phyloP scores from a whole-genome alignment of 345 rosid species.

The Acer negundo region DNA sequence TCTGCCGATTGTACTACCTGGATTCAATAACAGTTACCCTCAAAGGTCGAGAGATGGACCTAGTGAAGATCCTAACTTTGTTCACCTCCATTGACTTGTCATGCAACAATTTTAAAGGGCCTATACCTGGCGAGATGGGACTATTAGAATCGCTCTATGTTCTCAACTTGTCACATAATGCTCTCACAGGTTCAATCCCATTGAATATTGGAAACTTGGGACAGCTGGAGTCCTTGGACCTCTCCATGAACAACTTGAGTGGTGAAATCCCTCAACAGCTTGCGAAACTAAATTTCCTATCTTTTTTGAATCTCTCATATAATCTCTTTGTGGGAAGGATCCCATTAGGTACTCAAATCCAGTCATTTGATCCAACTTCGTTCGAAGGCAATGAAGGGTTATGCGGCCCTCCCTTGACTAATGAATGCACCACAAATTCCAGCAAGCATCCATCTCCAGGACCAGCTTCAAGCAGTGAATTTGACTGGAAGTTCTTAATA shows the following conservation, averaged over 20 bases:
- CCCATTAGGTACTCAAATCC: slow-evolving; percentile 25
- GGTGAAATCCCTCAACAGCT: slow-evolving; percentile 34
- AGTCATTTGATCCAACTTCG: slow-evolving; percentile 22
- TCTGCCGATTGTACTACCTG: slow-evolving; percentile 25
- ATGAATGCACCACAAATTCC: not conserved
- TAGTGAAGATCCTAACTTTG: slow-evolving; percentile 41
- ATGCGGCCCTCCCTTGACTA: slow-evolving; percentile 28
- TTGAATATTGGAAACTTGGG: slow-evolving; percentile 20
- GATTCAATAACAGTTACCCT: slow-evolving; percentile 41
- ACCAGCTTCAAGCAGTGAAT: not conserved
- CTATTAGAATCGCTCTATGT: not conserved
- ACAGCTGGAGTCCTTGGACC: slow-evolving; percentile 38
- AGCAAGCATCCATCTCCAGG: not conserved
- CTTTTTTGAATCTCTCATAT: slow-evolving; percentile 35
- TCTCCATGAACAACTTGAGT: slow-evolving; percentile 20
- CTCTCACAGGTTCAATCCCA: slow-evolving; percentile 26
- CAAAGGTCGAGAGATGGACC: slow-evolving; percentile 45
- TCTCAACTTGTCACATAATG: slow-evolving; percentile 40
- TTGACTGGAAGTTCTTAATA: slow-evolving; percentile 45
- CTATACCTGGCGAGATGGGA: too few relatives aligned
- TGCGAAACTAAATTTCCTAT: slow-evolving; percentile 28
- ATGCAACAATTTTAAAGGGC: too few relatives aligned
- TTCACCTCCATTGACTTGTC: slow-evolving; percentile 25
- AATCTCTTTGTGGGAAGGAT: slow-evolving; percentile 33
- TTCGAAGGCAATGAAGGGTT: slow-evolving; percentile 25